Evolutionary conservation across 1,139 yeast species (phyloP), one percentile per base, ranked within the genome.

Genomic region (Yamadazyma epiphylla): DNA sequence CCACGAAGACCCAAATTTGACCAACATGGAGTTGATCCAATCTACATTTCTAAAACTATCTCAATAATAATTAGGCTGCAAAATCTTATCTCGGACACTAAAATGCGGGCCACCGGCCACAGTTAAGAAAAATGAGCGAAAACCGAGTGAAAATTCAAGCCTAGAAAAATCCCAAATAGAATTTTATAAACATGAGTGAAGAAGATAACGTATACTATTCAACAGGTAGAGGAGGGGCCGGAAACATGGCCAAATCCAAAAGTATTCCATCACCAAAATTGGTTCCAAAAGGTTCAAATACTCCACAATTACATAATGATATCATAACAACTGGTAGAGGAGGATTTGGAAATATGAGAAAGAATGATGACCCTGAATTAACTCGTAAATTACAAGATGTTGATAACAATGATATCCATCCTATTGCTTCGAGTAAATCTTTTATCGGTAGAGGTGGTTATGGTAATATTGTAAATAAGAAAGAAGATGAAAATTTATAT

Each of bases 151-250:
- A n/a, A n/a, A n/a, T n/a, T n/a, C n/a, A n/a, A n/a, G n/a, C n/a
- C n/a, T n/a, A n/a, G n/a, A n/a, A n/a, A n/a, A n/a, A n/a, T n/a
- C n/a, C n/a, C n/a, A n/a, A n/a, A n/a, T n/a, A n/a, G n/a, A n/a
- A n/a, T n/a, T n/a, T n/a, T n/a, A n/a, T n/a, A n/a, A n/a, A n/a
- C n/a, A n/a, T n/a, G n/a, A n/a, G n/a, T n/a, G 15, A 36, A 11
- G 53, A 57, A 24, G 70, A 70, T 29, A 58, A 58, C 37, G 58
- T 61, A 6, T 62, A 58, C 40, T 64, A 68, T 42, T 74, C 83
- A n/a, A 80, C 87, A 0, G 91, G 91, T 8, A 68, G 94, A 41
- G 94, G 94, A 8, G 91, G 94, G 4, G 84, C 85, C 1, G 91
- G 91, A 6, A 83, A 83, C 50, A 77, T 83, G 35, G 15, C 28